Base-by-base conservation (phyloP, 768 basidiomycete species). In the Lactifluus piperatus region DNA sequence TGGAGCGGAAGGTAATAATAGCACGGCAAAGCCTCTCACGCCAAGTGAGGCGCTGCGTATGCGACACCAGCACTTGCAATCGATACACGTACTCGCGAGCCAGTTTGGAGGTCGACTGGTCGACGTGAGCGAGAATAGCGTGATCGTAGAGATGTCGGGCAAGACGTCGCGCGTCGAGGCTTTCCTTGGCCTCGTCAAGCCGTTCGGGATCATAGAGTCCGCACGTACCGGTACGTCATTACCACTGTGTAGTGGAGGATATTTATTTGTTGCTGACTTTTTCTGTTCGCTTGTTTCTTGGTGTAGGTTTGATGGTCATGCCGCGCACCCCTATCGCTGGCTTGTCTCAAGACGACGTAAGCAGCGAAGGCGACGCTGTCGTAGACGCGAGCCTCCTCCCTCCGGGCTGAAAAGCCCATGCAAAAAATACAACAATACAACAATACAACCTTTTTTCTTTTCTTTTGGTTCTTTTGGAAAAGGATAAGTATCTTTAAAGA, bases 21-120 rank as follows among this genome's bases (percentile, higher is more conserved):
- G 0, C 10, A 39, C n/a, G 3, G 55, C 55, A 13, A 64, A 72
- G 1, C 74, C 80, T 20, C 68, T 74, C 20, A 73, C 77, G 2
- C 77, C 88, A 26, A 88, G 85, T 22, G 84, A 99, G 74, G 91
- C 88, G 0, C 82, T 98, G 22, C 86, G 91, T 60, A 76, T 84
- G 56, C 94, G 95, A 75, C 91, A 94, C 71, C 82, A 91, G 66
- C 86, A 97, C 70, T 71, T 98, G 30, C 84, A 87, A 49, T 90
- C 91, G n/a, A 86, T 99, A 70, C 81, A 84, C 51, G 81, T 83
- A 51, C 84, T 99, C 27, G 80, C 93, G 0, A 71, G 78, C 37
- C 94, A 98, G 71, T 99, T 99, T 61, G 88, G 89, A 20, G 97
- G 90, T 3, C 87, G 86, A 68, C 82, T 98, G 57, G 94, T 97